A percentile compares a stretch with the other conserved stretches of the same genome.
Conservation (phyloP, 2,329 filamentous ascomycete genomes). For the Pseudocercospora musae region DNA sequence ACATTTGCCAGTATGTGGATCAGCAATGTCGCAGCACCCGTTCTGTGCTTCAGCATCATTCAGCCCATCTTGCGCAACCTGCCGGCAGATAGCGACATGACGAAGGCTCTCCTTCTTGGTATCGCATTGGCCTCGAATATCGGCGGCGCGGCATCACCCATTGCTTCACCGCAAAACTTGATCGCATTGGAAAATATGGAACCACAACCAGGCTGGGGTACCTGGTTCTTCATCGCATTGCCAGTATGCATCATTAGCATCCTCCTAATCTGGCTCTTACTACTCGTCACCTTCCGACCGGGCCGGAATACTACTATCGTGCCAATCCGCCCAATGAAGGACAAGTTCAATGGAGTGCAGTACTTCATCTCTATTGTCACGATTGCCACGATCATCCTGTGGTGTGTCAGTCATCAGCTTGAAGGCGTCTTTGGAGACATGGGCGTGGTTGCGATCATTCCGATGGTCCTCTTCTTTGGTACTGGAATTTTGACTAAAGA, state of each 20-base stretch:
- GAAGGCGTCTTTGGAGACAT: slow-evolving; percentile 91
- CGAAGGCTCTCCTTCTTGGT: slow-evolving; percentile 89
- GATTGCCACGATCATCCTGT: slow-evolving; percentile 77
- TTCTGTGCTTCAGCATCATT: slow-evolving; percentile 96
- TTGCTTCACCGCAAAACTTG: slow-evolving; percentile 95
- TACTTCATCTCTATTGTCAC: slow-evolving; percentile 90
- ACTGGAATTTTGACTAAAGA: slow-evolving; percentile 95
- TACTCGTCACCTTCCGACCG: slow-evolving; percentile 81
- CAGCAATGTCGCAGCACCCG: slow-evolving; percentile 94
- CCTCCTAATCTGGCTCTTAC: slow-evolving; percentile 80
- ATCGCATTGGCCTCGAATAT: slow-evolving; percentile 95
- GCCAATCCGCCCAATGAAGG: slow-evolving; percentile 83
- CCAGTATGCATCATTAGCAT: slow-evolving; percentile 90
- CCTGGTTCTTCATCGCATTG: slow-evolving; percentile 95
- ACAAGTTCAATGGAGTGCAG: slow-evolving; percentile 82
- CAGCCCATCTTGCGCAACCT: slow-evolving; percentile 95
- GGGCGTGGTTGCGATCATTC: slow-evolving; percentile 96
- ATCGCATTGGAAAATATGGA: slow-evolving; percentile 95
- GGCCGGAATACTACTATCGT: slow-evolving; percentile 83
- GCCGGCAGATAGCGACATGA: slow-evolving; percentile 84
- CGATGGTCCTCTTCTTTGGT: slow-evolving; percentile 93
- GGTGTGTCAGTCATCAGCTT: slow-evolving; percentile 89
- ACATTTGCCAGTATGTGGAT: slow-evolving; percentile 99
- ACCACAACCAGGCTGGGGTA: slow-evolving; percentile 84
- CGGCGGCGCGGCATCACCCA: slow-evolving; percentile 92